Evolutionary conservation across 805 yeast species (phyloP).

Genomic region (Wickerhamomyces subpelliculosus): DNA sequence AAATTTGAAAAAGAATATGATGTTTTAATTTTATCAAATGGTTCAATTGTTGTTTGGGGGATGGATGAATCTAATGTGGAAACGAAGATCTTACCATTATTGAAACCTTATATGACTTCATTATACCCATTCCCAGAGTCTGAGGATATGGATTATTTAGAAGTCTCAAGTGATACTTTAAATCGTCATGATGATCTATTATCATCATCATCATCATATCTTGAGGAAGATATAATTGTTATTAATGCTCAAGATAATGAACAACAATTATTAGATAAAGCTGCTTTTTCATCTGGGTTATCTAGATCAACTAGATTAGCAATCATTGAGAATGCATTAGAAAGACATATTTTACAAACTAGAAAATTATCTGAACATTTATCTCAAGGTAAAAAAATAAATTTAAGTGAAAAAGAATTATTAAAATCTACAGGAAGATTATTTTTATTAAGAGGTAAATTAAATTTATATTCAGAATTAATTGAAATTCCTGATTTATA

Average conservation of each 20-base stretch:
- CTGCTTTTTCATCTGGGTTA: conserved; percentile 84
- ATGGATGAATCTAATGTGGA: conserved; percentile 48
- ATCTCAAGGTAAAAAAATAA: conserved; percentile 51
- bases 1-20: conserved; percentile 39
- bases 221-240: conserved; percentile 66
- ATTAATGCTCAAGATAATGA: conserved; percentile 43
- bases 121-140: conserved; percentile 51
- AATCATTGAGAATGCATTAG: conserved; percentile 66
- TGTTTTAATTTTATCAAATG: conserved; percentile 64
- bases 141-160: conserved; percentile 84
- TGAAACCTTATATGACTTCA: conserved; percentile 41
- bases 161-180: too few relatives aligned
- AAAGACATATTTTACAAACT: conserved; percentile 57
- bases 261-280: conserved; percentile 62
- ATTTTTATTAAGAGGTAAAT: conserved; percentile 69
- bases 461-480: conserved; percentile 80
- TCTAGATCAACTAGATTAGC: conserved; percentile 84
- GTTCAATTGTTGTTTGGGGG: conserved; percentile 84
- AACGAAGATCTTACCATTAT: conserved; percentile 42
- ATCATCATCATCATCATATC: too few relatives aligned
- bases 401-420: conserved; percentile 52
- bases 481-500: conserved; percentile 90
- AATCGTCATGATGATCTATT: conserved; percentile 24
- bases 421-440: conserved; percentile 67
- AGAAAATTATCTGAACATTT: conserved; percentile 58